These are phyloP conservation scores for Luvunga scandens DNA, from an alignment of 345 rosid genomes.

Conservation along the genomic window DNA sequence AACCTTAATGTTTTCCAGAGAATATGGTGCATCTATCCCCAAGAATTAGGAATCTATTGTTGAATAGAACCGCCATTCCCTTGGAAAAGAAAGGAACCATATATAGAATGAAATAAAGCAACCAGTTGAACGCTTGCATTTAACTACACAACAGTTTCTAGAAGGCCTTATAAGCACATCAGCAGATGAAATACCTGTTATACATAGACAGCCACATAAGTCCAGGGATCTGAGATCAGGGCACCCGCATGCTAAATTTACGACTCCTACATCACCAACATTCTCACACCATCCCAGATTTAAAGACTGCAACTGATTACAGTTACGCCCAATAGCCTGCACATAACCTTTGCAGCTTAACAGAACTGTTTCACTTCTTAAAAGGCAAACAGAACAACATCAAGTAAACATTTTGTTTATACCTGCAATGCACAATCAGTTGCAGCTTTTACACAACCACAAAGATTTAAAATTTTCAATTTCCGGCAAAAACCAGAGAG, in stretches of 20 bases:
- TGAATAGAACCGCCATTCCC: not conserved
- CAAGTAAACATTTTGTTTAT: not conserved
- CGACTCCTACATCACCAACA: slow-evolving; percentile 79
- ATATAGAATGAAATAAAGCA: not conserved
- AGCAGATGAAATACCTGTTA: slow-evolving; percentile 60
- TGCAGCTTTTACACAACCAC: slow-evolving; percentile 87
- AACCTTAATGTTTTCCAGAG: not conserved
- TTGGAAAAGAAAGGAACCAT: not conserved
- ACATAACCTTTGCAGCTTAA: not conserved
- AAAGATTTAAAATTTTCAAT: slow-evolving; percentile 71
- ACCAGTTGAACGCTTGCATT: not conserved
- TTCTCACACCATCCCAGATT: slow-evolving; percentile 97
- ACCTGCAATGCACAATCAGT: slow-evolving; percentile 86
- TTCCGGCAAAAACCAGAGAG: slow-evolving; percentile 57
- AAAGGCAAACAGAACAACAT: not conserved
- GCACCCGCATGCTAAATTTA: slow-evolving; percentile 84
- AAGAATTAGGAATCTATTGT: not conserved
- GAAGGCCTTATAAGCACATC: not conserved
- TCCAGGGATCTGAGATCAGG: slow-evolving; percentile 81
- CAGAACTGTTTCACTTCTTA: not conserved
- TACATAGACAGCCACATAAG: slow-evolving; percentile 76
- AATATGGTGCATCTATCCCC: not conserved
- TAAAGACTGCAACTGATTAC: slow-evolving; percentile 62
- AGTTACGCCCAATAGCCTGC: slow-evolving; percentile 88
- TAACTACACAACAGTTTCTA: not conserved